These are phyloP conservation scores for Hyphodiscus hymeniophilus DNA, from an alignment of 495 filamentous ascomycete species.

Conservation along the genomic window DNA sequence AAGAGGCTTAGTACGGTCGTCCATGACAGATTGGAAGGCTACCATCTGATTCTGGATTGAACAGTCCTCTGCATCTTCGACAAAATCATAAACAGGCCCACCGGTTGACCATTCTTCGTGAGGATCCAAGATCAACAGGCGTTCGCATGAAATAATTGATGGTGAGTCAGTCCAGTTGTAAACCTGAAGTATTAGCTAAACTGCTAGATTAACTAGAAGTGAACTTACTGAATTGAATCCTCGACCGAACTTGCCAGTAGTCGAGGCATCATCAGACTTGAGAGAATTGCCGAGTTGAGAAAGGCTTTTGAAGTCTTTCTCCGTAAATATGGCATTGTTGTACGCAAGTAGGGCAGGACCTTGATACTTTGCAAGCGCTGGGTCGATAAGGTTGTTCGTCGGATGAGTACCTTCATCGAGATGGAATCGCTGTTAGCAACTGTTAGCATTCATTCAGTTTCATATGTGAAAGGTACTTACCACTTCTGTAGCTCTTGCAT, in stretches of 20 bases:
- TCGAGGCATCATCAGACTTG: slow-evolving; percentile 27
- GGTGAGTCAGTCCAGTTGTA: slow-evolving; percentile 39
- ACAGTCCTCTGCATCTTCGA: slow-evolving; percentile 16
- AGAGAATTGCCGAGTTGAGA: slow-evolving; percentile 29
- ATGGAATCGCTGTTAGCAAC: slow-evolving; percentile 20
- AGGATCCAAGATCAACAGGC: slow-evolving; percentile 33
- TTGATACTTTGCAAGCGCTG: slow-evolving; percentile 27
- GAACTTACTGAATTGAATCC: slow-evolving; percentile 33
- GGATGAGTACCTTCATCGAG: slow-evolving; percentile 25
- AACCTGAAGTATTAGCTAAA: slow-evolving; percentile 22
- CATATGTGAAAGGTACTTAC: slow-evolving; percentile 8
- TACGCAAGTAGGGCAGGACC: slow-evolving; percentile 34
- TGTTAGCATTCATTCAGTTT: neutral
- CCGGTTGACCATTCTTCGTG: slow-evolving; percentile 33
- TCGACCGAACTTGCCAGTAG: slow-evolving; percentile 34
- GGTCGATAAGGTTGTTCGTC: slow-evolving; percentile 23
- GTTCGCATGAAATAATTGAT: slow-evolving; percentile 30
- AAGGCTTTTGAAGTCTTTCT: slow-evolving; percentile 30
- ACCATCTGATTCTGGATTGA: slow-evolving; percentile 32
- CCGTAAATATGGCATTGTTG: slow-evolving; percentile 31
- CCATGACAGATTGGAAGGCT: slow-evolving; percentile 23
- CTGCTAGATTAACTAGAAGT: neutral
- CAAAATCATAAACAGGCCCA: slow-evolving; percentile 32
- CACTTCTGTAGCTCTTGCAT: slow-evolving; percentile 26
- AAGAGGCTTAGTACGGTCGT: slow-evolving; percentile 11